Evolutionary conservation across 768 basidiomycete species (phyloP).

Genomic region (Mycena chlorophos): DNA sequence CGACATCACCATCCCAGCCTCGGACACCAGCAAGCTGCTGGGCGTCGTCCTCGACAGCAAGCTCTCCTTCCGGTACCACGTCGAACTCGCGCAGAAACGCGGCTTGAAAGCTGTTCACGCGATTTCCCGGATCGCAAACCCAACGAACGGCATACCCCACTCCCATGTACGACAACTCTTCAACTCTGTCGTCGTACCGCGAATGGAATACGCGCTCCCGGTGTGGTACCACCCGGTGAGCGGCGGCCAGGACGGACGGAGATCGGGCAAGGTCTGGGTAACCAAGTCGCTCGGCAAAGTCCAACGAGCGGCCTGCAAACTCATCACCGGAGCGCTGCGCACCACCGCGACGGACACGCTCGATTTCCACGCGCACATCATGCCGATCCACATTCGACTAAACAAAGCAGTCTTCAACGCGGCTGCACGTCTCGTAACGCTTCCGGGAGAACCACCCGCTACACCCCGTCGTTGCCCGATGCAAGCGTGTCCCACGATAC

Average conservation of each 20-base stretch:
- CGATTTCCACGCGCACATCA: conserved; percentile 16
- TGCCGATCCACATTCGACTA: conserved; percentile 14
- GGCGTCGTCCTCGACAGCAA: conserved; percentile 15
- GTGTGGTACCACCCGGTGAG: conserved; percentile 17
- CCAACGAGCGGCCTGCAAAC: not conserved
- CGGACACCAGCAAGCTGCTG: conserved; percentile 7
- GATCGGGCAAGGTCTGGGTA: conserved; percentile 1
- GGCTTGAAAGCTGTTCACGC: conserved; percentile 4
- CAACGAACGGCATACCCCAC: conserved; percentile 13
- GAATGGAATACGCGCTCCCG: conserved; percentile 15
- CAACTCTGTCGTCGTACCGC: conserved; percentile 11
- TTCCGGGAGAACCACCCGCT: no score
- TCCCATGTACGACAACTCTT: conserved; percentile 10
- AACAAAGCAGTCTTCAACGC: not conserved
- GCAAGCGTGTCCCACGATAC: no score
- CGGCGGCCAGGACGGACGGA: not conserved
- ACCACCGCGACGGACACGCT: conserved; percentile 16
- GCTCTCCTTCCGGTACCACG: conserved; percentile 17
- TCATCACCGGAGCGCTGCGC: conserved; percentile 17
- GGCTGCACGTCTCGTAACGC: not conserved
- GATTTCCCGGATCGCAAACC: not conserved
- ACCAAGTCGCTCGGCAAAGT: conserved; percentile 4
- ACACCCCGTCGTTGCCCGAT: no score
- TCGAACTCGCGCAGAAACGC: conserved; percentile 7
- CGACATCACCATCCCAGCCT: conserved; percentile 4